These are phyloP conservation scores for Verticillium nonalfalfae DNA, from an alignment of 2,329 filamentous ascomycete species.

Conservation along the genomic window DNA sequence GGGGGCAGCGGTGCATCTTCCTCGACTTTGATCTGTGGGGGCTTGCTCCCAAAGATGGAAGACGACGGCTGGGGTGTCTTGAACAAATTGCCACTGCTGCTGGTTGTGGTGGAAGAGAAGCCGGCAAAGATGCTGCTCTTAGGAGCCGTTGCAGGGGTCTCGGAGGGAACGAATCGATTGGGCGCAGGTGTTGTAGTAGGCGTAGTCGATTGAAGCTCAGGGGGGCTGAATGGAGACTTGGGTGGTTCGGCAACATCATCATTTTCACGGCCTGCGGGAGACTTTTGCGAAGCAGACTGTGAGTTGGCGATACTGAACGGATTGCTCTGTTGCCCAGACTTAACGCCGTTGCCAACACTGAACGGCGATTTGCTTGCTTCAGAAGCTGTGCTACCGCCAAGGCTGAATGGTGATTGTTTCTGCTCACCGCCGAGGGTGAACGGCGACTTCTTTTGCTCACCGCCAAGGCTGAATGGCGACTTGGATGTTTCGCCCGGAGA, in stretches of 20 bases:
- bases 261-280: neutral
- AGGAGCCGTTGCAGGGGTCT: slow-evolving; percentile 23
- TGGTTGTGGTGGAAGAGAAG: slow-evolving; percentile 20
- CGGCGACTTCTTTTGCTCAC: slow-evolving; percentile 1
- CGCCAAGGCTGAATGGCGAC: neutral
- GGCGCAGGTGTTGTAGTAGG: slow-evolving; percentile 47
- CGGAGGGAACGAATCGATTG: slow-evolving; percentile 34
- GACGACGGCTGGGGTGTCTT: slow-evolving; percentile 17
- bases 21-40: slow-evolving; percentile 28
- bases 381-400: neutral
- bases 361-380: slow-evolving; percentile 24
- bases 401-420: neutral
- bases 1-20: slow-evolving; percentile 43
- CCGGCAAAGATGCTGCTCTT: slow-evolving; percentile 24
- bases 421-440: neutral
- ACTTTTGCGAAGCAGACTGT: neutral
- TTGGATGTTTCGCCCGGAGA: no score
- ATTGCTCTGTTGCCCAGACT: neutral
- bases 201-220: slow-evolving; percentile 29
- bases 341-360: neutral
- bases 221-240: slow-evolving; percentile 17
- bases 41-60: slow-evolving; percentile 12
- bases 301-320: neutral
- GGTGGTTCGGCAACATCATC: slow-evolving; percentile 17
- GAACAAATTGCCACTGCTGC: slow-evolving; percentile 7